phyloP scores from a whole-genome alignment of 257 asterid species.

The Cordia subcordata region DNA sequence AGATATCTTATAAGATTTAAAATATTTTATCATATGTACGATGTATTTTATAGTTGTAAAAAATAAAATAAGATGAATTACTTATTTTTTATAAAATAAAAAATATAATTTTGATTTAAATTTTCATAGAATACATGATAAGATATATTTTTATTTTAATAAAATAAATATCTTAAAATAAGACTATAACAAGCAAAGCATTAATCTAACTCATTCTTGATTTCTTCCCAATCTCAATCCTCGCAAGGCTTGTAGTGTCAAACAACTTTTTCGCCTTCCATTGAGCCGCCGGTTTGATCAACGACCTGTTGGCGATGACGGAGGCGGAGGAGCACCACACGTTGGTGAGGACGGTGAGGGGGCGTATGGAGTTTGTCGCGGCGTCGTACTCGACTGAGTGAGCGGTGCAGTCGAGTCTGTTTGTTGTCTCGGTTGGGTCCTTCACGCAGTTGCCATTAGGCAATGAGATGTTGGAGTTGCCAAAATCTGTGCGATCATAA shows the following conservation, averaged over 20 bases:
- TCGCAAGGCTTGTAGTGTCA: slow-evolving; percentile 26
- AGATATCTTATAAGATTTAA: no score
- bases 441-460: slow-evolving; percentile 36
- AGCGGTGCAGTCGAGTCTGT: slow-evolving; percentile 50
- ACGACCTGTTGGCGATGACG: slow-evolving; percentile 37
- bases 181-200: no score
- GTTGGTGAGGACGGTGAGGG: slow-evolving; percentile 50
- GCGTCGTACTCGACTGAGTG: slow-evolving; percentile 56
- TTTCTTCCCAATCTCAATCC: slow-evolving; percentile 50
- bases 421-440: slow-evolving; percentile 15
- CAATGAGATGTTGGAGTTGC: slow-evolving; percentile 42
- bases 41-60: no score
- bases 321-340: slow-evolving; percentile 67
- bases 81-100: no score
- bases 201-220: slow-evolving; percentile 18
- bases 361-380: slow-evolving; percentile 41
- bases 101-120: no score
- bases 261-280: slow-evolving; percentile 37
- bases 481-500: slow-evolving; percentile 40
- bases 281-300: slow-evolving; percentile 52
- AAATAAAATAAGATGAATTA: no score
- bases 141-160: no score
- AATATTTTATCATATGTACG: no score
- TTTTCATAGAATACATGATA: no score
- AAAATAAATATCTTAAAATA: no score